These are phyloP conservation scores for Phylloporus scabripes DNA, from an alignment of 768 basidiomycete genomes.

Conservation along the genomic window DNA sequence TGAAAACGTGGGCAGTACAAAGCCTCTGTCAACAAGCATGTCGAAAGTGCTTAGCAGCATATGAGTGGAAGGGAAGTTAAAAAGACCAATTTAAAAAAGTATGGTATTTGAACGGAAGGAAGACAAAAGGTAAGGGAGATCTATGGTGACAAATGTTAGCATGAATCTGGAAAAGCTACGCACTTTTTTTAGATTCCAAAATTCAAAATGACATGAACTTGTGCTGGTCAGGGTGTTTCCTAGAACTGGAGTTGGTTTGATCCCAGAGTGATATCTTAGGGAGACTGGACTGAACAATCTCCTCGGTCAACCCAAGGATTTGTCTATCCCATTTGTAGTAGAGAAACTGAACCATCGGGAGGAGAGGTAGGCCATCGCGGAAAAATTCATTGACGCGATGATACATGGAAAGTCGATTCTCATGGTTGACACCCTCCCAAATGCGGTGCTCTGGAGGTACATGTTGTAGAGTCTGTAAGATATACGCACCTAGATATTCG, in stretches of 20 bases:
- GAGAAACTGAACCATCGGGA: conserved; percentile 10
- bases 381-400: conserved; percentile 1
- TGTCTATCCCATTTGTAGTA: conserved; percentile 20
- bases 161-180: not conserved
- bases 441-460: not conserved
- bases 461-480: conserved; percentile 7
- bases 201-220: not conserved
- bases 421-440: conserved; percentile 7
- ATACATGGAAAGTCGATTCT: no score
- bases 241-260: not conserved
- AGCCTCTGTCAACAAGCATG: not conserved
- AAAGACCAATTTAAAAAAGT: no score
- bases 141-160: not conserved
- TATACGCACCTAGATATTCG: conserved; percentile 25
- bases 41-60: conserved; percentile 1
- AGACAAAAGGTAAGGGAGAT: not conserved
- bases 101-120: not conserved
- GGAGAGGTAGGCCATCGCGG: not conserved
- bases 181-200: not conserved
- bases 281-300: not conserved
- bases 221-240: not conserved
- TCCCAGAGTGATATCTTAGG: no score
- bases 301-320: conserved; percentile 14
- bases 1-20: conserved; percentile 10
- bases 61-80: no score